Base-by-base conservation (phyloP, 2,329 filamentous ascomycete species). In the Beauveria brongniartii region DNA sequence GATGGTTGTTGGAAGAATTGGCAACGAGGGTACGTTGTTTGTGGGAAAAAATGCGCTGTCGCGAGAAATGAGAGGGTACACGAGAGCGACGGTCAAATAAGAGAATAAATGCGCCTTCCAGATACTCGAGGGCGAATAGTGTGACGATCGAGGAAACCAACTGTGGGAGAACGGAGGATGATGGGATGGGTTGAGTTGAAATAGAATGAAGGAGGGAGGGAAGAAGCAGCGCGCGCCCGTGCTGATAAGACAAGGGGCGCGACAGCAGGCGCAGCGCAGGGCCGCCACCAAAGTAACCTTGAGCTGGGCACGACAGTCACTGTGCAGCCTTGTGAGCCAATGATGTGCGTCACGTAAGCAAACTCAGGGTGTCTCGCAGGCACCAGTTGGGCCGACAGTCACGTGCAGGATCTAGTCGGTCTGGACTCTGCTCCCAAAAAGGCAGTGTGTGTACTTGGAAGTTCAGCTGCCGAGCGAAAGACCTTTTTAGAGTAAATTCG, bases 181-280 rank as follows among this genome's bases (percentile, higher is more conserved):
- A 48, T 59, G 55, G 48, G 48, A 48, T 59, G 55, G 48, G 56
- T 55, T 55, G 55, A 46, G 59, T 51, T 61, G 55, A 46, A 62
- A 55, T 61, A 62, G 62, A 64, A 65, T 43, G 18, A 26, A n/a
- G 10, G 14, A 51, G 46, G 43, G 22, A 47, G 30, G 22, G 44
- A 66, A 65, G 61, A 37, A 55, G 57, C 52, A 24, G 40, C 37
- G 61, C 28, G 59, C 55, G 61, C 59, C n/a, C n/a, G n/a, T n/a
- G 56, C 50, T 20, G 37, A 30, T 18, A 18, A 41, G 7, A 43
- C 30, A 54, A 43, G 52, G 52, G 52, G 52, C 52, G 52, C 37
- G 52, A 43, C 22, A n/a, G 52, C 54, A 56, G 41, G 26, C 54
- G n/a, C 30, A 40, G 28, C 43, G n/a, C 51, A 54, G 37, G 26